These are phyloP conservation scores for Ampelomyces quisqualis DNA, from an alignment of 2,329 filamentous ascomycete species.

Conservation along the genomic window DNA sequence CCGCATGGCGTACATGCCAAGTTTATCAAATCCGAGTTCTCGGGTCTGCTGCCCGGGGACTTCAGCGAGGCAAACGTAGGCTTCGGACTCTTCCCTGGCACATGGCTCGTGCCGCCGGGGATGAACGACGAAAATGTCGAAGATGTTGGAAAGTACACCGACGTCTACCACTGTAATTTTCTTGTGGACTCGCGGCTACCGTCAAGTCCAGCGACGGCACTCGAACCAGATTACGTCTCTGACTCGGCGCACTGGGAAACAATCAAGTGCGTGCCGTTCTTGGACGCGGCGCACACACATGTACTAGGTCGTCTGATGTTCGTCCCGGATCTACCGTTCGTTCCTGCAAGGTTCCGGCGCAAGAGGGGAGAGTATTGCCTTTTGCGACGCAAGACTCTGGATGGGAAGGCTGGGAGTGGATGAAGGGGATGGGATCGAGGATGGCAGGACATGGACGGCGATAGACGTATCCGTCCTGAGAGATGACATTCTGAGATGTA, in stretches of 20 bases:
- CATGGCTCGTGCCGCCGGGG: constrained; percentile 75
- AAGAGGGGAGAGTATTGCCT: constrained; percentile 91
- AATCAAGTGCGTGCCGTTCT: constrained; percentile 72
- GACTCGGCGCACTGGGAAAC: constrained; percentile 76
- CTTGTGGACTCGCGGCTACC: constrained; percentile 85
- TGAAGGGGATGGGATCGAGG: no score
- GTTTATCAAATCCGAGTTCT: constrained; percentile 88
- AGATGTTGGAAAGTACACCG: constrained; percentile 80
- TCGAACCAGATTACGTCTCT: constrained; percentile 78
- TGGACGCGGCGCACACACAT: constrained; percentile 75
- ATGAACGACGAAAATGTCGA: constrained; percentile 93
- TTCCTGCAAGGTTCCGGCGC: constrained; percentile 69
- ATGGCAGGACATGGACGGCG: no score
- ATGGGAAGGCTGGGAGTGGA: not conserved
- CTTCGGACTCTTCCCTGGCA: constrained; percentile 76
- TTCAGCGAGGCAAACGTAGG: constrained; percentile 73
- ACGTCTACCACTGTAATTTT: constrained; percentile 74
- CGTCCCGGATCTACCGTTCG: constrained; percentile 69
- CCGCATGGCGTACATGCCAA: constrained; percentile 81
- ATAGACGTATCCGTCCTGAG: no score
- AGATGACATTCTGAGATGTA: no score
- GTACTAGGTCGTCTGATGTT: constrained; percentile 75
- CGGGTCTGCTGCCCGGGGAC: constrained; percentile 83
- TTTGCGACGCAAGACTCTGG: constrained; percentile 55
- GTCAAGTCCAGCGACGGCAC: constrained; percentile 56